Evolutionary conservation across 139 green algal species (phyloP), one percentile per base, ranked within the genome.

Genomic region (Tetradesmus lagerheimii): DNA sequence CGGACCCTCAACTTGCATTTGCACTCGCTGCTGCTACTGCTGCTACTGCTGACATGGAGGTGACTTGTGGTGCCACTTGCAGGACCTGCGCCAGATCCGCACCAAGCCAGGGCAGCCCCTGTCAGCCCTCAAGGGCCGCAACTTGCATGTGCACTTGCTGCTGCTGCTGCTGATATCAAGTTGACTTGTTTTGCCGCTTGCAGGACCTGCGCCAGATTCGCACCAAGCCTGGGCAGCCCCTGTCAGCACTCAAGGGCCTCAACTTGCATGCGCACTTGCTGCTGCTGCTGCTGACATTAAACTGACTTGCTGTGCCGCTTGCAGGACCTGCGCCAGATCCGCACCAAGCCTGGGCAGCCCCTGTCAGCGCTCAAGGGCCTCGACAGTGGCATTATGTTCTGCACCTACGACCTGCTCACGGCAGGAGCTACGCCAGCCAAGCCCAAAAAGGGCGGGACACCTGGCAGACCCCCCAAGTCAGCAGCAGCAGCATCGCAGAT

Each of bases 321-420:
- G 43, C 87, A 91, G 39, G 86, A 92, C 85, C 78, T 92, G 74
- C 78, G 78, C 5, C 74, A 82, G 53, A 47, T 92, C 20, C 35
- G 31, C 75, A 31, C 83, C 74, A 39, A 86, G 78, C 27, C 38
- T 20, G 83, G 83, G 50, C 62, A 79, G 83, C 83, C 89, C 50
- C 45, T 83, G 4, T 50, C 41, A 25, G 62, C 45, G n/a, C 75
- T 47, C 35, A 45, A 71, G 82, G 91, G 85, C 80, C 79, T 89
- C 43, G 85, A 93, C 27, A 90, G 43, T 5, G 94, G 94, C 47
- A 93, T 96, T 50, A 74, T 96, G 23, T 96, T 96, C 86, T 87
- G 50, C 74, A 96, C 93, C 1, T 96, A 96, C 83, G 89, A 93
- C 53, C 67, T 95, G 79, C 94, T 96, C 29, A 94, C 93, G 31